Evolutionary conservation across 768 basidiomycete species (phyloP).

Genomic region (Coprinopsis marcescibilis): DNA sequence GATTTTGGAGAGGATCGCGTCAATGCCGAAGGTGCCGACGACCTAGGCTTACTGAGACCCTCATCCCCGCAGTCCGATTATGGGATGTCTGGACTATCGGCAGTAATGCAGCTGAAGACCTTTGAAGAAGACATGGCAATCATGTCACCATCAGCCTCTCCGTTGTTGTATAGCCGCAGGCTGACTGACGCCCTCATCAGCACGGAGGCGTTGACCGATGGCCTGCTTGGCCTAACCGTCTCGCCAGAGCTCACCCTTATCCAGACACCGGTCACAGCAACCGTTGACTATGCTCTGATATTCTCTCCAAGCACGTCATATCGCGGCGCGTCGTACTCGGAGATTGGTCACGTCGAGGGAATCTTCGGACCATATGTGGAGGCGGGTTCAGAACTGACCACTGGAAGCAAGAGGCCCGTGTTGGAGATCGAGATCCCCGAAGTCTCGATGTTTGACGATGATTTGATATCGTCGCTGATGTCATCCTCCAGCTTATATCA

Average conservation of each 20-base stretch:
- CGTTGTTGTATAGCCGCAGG: neutral
- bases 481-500: neutral
- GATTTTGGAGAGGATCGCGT: no score
- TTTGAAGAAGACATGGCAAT: neutral
- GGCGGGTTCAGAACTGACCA: no score
- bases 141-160: neutral
- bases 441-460: conserved; percentile 4
- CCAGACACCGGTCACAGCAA: conserved; percentile 1
- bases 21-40: no score
- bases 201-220: neutral
- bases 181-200: conserved; percentile 1
- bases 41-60: no score
- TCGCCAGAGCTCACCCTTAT: conserved; percentile 7
- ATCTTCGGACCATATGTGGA: no score
- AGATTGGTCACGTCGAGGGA: neutral
- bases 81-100: neutral
- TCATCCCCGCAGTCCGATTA: neutral
- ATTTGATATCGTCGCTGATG: conserved; percentile 2
- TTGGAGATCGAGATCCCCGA: conserved; percentile 2
- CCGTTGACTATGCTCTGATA: neutral
- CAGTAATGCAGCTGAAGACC: neutral
- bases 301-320: neutral
- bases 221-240: conserved; percentile 1
- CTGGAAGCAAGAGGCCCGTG: neutral
- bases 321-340: neutral